Percentiles rank a stretch among this genome's conserved stretches.
These are phyloP conservation scores for Solanum neorickii DNA, from an alignment of 257 asterid genomes.

Conservation along the genomic window DNA sequence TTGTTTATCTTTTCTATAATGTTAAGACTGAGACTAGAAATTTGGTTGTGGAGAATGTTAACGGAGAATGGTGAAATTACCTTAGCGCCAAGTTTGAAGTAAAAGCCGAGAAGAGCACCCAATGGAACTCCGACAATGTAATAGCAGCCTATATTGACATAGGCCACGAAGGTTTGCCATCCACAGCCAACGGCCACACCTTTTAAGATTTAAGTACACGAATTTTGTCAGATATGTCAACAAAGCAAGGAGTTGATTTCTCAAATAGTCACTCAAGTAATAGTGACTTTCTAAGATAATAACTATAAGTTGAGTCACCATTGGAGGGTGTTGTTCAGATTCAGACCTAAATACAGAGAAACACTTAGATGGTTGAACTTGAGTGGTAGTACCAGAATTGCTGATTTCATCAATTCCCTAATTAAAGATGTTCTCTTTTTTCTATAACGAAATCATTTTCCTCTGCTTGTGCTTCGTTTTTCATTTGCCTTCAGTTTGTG, in stretches of 20 bases:
- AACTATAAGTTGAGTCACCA: neutral
- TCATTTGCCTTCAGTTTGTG: neutral
- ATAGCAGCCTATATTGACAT: conserved; percentile 23
- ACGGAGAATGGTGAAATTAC: neutral
- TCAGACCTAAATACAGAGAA: neutral
- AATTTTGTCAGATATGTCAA: neutral
- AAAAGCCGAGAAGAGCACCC: conserved; percentile 15
- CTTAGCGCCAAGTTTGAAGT: conserved; percentile 21
- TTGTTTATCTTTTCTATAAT: neutral
- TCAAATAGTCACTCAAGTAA: neutral
- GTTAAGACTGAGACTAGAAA: neutral
- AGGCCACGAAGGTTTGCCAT: conserved; percentile 29
- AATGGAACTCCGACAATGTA: conserved; percentile 23
- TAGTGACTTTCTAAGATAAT: neutral
- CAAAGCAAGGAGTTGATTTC: neutral
- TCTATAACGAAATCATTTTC: neutral
- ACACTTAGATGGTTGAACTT: neutral
- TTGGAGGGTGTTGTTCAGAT: neutral
- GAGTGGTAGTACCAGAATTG: neutral
- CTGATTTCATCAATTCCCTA: neutral
- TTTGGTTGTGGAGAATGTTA: neutral
- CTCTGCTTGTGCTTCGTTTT: neutral
- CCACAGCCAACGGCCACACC: conserved; percentile 36
- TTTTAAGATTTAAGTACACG: neutral
- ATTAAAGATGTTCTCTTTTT: neutral